Percentiles rank a stretch among this genome's conserved stretches.
phyloP scores from a whole-genome alignment of 371 early-diverging fungal genomes.

The Vairimorpha necatrix region DNA sequence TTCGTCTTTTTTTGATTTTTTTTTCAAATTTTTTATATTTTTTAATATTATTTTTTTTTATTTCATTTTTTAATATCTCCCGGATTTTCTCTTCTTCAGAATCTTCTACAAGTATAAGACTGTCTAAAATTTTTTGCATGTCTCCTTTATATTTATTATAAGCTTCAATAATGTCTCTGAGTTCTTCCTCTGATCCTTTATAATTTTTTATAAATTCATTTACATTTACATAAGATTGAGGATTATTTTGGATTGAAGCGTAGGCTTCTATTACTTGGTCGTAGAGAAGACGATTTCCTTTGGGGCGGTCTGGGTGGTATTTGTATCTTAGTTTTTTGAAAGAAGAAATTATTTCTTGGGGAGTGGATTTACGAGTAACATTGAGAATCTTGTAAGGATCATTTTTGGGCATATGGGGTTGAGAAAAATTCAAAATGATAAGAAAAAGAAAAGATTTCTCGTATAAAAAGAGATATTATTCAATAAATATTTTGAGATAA shows the following conservation, averaged over 20 bases:
- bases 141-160: conserved; percentile 60
- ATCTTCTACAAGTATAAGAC: conserved; percentile 47
- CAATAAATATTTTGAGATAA: too few species aligned
- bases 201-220: conserved; percentile 41
- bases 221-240: conserved; percentile 29
- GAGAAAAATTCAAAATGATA: background rate
- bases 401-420: conserved; percentile 14
- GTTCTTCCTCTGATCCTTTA: conserved; percentile 55
- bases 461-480: background rate
- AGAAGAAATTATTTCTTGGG: conserved; percentile 78
- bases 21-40: conserved; percentile 37
- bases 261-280: conserved; percentile 48
- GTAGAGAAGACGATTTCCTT: conserved; percentile 69
- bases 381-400: conserved; percentile 74
- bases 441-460: background rate
- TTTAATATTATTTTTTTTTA: conserved; percentile 28
- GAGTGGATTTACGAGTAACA: conserved; percentile 71
- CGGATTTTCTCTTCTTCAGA: conserved; percentile 54
- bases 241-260: conserved; percentile 28
- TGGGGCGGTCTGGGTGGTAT: conserved; percentile 78
- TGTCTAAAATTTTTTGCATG: conserved; percentile 53
- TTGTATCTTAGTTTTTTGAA: conserved; percentile 76
- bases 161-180: conserved; percentile 36
- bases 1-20: conserved; percentile 32
- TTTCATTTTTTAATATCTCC: conserved; percentile 35